Conservation (phyloP, 139 green algal species). For the Diplosphaera chodatii region DNA sequence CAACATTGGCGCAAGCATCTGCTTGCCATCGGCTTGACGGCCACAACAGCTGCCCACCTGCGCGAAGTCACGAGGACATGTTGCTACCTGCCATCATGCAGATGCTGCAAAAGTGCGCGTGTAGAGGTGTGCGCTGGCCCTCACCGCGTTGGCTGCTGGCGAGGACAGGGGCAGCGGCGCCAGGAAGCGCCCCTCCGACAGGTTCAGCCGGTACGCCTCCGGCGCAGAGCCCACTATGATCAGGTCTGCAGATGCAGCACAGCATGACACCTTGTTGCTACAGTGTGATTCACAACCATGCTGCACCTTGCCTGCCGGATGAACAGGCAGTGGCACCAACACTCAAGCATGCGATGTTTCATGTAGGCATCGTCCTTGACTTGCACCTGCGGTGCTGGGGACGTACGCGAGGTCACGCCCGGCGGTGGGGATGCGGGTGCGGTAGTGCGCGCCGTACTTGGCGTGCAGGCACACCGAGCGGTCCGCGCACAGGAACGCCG, state of each 20-base stretch:
- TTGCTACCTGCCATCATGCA: no score
- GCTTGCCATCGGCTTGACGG: no score
- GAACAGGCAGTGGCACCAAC: no score
- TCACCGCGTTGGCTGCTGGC: slow-evolving; percentile 65
- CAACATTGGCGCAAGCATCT: no score
- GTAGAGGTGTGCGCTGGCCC: no score
- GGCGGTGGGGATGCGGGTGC: slow-evolving; percentile 55
- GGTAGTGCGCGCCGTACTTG: slow-evolving; percentile 86
- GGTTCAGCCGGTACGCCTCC: slow-evolving; percentile 75
- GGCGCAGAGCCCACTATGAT: slow-evolving; percentile 66
- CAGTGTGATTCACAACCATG: no score
- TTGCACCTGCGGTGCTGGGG: slow-evolving; percentile 28
- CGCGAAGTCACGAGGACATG: no score
- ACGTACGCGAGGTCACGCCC: slow-evolving; percentile 84
- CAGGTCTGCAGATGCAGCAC: slow-evolving; percentile 57
- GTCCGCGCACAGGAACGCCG: slow-evolving; percentile 88
- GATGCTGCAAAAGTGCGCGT: no score
- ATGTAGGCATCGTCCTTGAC: no score
- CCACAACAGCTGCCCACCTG: no score
- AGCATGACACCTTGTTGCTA: neutral
- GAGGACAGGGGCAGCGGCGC: slow-evolving; percentile 53
- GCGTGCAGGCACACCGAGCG: slow-evolving; percentile 84
- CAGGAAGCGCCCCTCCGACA: slow-evolving; percentile 88
- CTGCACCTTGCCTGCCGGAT: no score
- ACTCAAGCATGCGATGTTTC: no score